phyloP scores from a whole-genome alignment of 2,329 filamentous ascomycete genomes.

The Pseudocercospora crystallina region DNA sequence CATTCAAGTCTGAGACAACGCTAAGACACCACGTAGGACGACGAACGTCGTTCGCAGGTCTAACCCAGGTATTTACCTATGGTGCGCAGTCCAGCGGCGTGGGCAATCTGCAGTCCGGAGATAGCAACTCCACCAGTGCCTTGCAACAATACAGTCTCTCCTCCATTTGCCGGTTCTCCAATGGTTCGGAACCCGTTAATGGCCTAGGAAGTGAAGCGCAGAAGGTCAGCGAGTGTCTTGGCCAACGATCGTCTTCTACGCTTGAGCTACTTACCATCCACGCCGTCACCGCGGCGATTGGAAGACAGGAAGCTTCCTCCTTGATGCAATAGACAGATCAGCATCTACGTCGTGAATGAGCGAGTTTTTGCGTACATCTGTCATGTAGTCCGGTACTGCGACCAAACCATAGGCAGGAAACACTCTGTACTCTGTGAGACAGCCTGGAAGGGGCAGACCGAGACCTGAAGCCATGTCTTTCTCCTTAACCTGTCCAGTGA shows the following conservation, averaged over 20 bases:
- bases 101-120: slow-evolving; percentile 42
- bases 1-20: no score
- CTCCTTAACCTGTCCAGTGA: slow-evolving; percentile 60
- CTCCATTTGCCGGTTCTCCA: slow-evolving; percentile 48
- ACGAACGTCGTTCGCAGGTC: no score
- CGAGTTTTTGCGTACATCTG: slow-evolving; percentile 33
- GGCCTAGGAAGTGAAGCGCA: slow-evolving; percentile 53
- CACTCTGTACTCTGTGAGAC: slow-evolving; percentile 59
- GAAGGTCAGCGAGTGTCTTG: not conserved
- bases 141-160: slow-evolving; percentile 41
- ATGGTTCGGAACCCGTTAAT: slow-evolving; percentile 61
- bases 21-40: no score
- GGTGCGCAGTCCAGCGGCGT: slow-evolving; percentile 46
- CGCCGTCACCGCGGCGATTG: slow-evolving; percentile 63
- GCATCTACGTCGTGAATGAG: no score
- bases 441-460: slow-evolving; percentile 60
- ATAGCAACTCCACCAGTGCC: slow-evolving; percentile 48
- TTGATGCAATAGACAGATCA: no score
- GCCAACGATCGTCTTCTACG: slow-evolving; percentile 12
- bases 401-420: slow-evolving; percentile 60
- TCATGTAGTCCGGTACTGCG: slow-evolving; percentile 56
- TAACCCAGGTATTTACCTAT: no score
- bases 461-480: slow-evolving; percentile 58
- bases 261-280: slow-evolving; percentile 51
- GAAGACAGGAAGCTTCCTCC: slow-evolving; percentile 61